Percentiles rank a stretch among this genome's conserved stretches.
phyloP scores from a whole-genome alignment of 192 early-diverging fungal species.

The Chytriomyces sp. region DNA sequence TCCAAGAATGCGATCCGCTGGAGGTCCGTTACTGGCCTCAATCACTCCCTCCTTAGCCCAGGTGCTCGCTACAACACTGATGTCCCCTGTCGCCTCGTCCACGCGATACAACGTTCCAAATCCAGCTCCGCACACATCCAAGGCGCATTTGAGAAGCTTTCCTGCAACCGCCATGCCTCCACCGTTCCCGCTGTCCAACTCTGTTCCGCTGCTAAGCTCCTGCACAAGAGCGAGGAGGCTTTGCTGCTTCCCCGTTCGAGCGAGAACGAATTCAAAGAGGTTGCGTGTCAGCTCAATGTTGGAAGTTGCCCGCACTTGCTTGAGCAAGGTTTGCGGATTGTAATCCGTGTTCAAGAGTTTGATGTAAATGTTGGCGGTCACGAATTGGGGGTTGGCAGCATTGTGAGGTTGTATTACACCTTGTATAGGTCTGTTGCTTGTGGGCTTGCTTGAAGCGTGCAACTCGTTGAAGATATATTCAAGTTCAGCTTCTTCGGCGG shows the following conservation, averaged over 20 bases:
- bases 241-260: slow-evolving; percentile 40
- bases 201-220: slow-evolving; percentile 23
- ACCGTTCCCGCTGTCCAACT: slow-evolving; percentile 23
- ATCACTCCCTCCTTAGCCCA: slow-evolving; percentile 29
- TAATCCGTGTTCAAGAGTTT: slow-evolving; percentile 46
- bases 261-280: slow-evolving; percentile 41
- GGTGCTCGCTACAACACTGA: slow-evolving; percentile 32
- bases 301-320: slow-evolving; percentile 22
- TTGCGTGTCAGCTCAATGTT: slow-evolving; percentile 24
- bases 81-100: slow-evolving; percentile 31
- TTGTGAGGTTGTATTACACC: neutral
- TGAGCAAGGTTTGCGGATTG: slow-evolving; percentile 31
- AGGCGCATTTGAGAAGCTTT: slow-evolving; percentile 31
- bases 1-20: slow-evolving; percentile 30
- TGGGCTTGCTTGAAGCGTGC: slow-evolving; percentile 3
- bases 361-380: slow-evolving; percentile 48
- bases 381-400: neutral
- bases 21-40: neutral
- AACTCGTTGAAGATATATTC: slow-evolving; percentile 10
- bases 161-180: neutral
- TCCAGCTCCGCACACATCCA: slow-evolving; percentile 30
- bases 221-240: slow-evolving; percentile 33
- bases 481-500: neutral
- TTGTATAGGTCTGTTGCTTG: neutral
- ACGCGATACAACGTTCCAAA: slow-evolving; percentile 37